These are phyloP conservation scores for Deuterostichococcus epilithicus DNA, from an alignment of 139 green algal species.

Conservation along the genomic window DNA sequence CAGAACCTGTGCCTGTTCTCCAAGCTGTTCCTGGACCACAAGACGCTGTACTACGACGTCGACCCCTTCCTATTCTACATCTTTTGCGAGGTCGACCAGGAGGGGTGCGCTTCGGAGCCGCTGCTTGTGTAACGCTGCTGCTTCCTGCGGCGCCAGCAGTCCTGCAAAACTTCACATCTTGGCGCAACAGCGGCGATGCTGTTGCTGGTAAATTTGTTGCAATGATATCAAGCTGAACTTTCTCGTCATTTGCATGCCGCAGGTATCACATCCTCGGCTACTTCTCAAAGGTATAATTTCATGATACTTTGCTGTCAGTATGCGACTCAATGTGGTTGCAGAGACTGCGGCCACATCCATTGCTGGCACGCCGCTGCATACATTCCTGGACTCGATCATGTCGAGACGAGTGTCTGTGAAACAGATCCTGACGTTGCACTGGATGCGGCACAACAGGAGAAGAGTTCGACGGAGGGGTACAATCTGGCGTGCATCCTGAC, in stretches of 20 bases:
- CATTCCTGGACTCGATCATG: background rate
- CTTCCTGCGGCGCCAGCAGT: too few relatives aligned
- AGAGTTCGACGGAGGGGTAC: constrained; percentile 84
- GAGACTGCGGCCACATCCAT: too few relatives aligned
- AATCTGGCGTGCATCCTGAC: constrained; percentile 99
- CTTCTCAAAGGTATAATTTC: constrained; percentile 77
- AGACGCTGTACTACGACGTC: constrained; percentile 99
- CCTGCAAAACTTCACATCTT: too few relatives aligned
- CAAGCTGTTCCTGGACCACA: constrained; percentile 99
- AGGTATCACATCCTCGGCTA: constrained; percentile 92
- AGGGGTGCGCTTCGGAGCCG: constrained; percentile 68
- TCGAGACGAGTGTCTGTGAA: background rate
- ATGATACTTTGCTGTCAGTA: too few relatives aligned
- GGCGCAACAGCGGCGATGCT: too few relatives aligned
- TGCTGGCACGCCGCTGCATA: too few relatives aligned
- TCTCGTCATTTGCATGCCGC: too few relatives aligned
- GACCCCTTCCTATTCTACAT: constrained; percentile 99
- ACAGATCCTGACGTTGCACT: constrained; percentile 16
- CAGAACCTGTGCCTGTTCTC: constrained; percentile 98
- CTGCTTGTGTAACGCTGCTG: too few relatives aligned
- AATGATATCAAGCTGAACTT: too few relatives aligned
- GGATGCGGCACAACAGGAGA: constrained; percentile 57
- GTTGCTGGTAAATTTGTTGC: too few relatives aligned
- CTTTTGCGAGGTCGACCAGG: constrained; percentile 90
- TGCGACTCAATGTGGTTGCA: constrained; percentile 38